These are phyloP conservation scores for Talaromyces sp. DNA, from an alignment of 2,329 filamentous ascomycete species.

Conservation along the genomic window DNA sequence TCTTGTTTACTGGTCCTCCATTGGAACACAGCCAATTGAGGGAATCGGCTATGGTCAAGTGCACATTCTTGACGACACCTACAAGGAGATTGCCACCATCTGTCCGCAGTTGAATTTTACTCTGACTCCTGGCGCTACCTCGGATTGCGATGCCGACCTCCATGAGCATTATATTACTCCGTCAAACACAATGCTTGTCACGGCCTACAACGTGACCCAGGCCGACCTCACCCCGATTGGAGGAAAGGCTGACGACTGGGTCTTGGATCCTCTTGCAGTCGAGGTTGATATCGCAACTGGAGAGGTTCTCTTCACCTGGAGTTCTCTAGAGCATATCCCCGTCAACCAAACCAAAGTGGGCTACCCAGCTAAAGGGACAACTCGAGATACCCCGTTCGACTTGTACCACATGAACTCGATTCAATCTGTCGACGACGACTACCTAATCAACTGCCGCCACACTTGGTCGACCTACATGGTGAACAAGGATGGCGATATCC, in stretches of 20 bases:
- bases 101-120: not conserved
- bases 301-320: conserved; percentile 41
- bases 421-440: conserved; percentile 26
- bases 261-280: conserved; percentile 38
- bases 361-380: conserved; percentile 18
- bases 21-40: not conserved
- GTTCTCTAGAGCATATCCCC: conserved; percentile 37
- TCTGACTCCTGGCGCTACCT: not conserved
- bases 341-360: conserved; percentile 20
- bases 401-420: conserved; percentile 34
- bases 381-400: conserved; percentile 26
- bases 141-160: conserved; percentile 26
- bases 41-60: conserved; percentile 1
- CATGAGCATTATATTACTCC: conserved; percentile 43
- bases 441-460: conserved; percentile 32
- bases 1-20: not conserved
- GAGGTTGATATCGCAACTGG: conserved; percentile 42
- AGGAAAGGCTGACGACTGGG: conserved; percentile 34
- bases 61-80: conserved; percentile 1
- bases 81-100: not conserved
- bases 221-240: conserved; percentile 35
- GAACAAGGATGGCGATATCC: conserved; percentile 24
- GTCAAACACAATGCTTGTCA: conserved; percentile 39
- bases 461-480: conserved; percentile 29
- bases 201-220: conserved; percentile 35